phyloP scores from a whole-genome alignment of 129 eudicot species.

The Pulicaria dysenterica region DNA sequence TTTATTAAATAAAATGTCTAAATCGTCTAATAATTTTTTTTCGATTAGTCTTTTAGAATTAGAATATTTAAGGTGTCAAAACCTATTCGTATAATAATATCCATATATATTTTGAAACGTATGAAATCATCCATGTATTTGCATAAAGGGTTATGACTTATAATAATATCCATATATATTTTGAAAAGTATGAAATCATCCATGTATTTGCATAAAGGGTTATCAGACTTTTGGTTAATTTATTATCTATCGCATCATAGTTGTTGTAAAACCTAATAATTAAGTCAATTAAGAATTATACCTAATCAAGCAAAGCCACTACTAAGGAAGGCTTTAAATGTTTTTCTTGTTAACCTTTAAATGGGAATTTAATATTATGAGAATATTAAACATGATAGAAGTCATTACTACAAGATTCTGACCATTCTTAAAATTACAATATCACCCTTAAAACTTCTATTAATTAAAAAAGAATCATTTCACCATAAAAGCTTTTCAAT shows the following conservation, averaged over 20 bases:
- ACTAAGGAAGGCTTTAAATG: conserved; percentile 13
- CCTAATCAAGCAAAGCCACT: conserved; percentile 30
- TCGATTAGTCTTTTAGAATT: too few relatives aligned
- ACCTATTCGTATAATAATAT: too few relatives aligned
- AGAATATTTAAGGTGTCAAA: too few relatives aligned
- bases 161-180: too few relatives aligned
- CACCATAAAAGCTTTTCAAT: conserved; percentile 30
- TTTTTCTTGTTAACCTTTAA: conserved; percentile 30
- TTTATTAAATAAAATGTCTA: too few relatives aligned
- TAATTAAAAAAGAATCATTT: conserved; percentile 26
- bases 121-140: not conserved
- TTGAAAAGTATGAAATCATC: too few relatives aligned
- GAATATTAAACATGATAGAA: conserved; percentile 36
- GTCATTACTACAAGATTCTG: conserved; percentile 48
- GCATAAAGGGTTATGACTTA: conserved; percentile 13
- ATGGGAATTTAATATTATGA: conserved; percentile 36
- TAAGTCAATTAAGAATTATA: conserved; percentile 31
- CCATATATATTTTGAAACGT: too few relatives aligned
- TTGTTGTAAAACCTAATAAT: conserved; percentile 11
- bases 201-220: conserved; percentile 4
- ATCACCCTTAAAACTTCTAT: conserved; percentile 26
- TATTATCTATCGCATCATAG: conserved; percentile 1
- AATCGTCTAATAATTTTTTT: too few relatives aligned
- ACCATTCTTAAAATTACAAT: conserved; percentile 6
- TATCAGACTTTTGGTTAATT: not conserved